Percentiles rank a stretch among this genome's conserved stretches.
These are phyloP conservation scores for Helotiales sp. DNA, from an alignment of 2,329 filamentous ascomycete species.

Conservation along the genomic window DNA sequence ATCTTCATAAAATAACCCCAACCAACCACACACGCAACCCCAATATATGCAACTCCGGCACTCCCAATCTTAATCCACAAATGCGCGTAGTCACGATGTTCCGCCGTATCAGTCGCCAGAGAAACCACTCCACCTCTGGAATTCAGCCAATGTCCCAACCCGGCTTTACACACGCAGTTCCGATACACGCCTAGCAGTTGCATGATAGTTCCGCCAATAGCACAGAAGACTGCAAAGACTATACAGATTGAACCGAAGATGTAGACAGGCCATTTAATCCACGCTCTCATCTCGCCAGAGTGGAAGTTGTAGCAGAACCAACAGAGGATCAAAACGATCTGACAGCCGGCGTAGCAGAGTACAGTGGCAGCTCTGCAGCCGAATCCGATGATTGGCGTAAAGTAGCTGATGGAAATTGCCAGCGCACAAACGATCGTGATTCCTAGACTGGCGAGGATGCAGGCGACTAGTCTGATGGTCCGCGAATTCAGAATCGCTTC, in stretches of 20 bases:
- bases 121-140: background rate
- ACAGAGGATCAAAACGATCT: conserved; percentile 9
- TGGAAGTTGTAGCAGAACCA: conserved; percentile 13
- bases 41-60: conserved; percentile 11
- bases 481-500: conserved; percentile 2
- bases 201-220: conserved; percentile 19
- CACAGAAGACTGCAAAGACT: conserved; percentile 1
- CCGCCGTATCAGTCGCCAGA: conserved; percentile 6
- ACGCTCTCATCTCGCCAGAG: background rate
- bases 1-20: conserved; percentile 20
- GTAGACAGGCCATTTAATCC: conserved; percentile 10
- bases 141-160: conserved; percentile 8
- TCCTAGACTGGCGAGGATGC: conserved; percentile 3
- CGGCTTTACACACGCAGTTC: conserved; percentile 19
- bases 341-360: conserved; percentile 1
- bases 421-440: conserved; percentile 7
- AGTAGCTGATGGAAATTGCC: conserved; percentile 10
- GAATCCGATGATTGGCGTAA: conserved; percentile 16
- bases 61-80: conserved; percentile 17
- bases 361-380: conserved; percentile 12
- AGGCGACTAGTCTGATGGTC: background rate
- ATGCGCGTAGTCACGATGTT: conserved; percentile 6
- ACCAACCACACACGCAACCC: conserved; percentile 6
- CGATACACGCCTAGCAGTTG: conserved; percentile 17
- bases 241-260: background rate